Conservation (phyloP, 352 stramenopile genomes). For the Paralagenidium karlingii region DNA sequence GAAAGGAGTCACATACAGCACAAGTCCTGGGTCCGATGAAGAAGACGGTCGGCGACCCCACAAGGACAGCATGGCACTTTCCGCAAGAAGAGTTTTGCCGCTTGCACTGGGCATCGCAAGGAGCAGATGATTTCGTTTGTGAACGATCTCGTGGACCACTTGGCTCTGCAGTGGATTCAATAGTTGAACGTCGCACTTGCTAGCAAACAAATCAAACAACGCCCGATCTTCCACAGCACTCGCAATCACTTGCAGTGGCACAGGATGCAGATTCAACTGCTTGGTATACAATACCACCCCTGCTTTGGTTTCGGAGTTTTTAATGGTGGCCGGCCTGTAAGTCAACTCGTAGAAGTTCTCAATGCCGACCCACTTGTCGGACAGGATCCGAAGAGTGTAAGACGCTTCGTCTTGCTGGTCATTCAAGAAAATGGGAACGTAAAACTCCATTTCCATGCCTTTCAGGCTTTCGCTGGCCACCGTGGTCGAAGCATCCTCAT, state of each 20-base stretch:
- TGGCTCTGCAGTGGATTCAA: conserved; percentile 97
- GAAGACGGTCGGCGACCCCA: too few species aligned
- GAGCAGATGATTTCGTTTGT: conserved; percentile 92
- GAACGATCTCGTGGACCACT: conserved; percentile 95
- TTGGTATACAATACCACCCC: conserved; percentile 65
- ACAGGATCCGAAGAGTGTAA: conserved; percentile 93
- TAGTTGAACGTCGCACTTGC: conserved; percentile 75
- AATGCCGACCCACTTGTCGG: conserved; percentile 94
- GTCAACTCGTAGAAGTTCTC: conserved; percentile 79
- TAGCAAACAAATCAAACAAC: too few species aligned
- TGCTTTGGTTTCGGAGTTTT: conserved; percentile 20
- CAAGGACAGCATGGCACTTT: conserved; percentile 95
- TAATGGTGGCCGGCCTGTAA: conserved; percentile 28
- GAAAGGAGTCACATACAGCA: not conserved
- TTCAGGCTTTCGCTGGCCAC: conserved; percentile 17
- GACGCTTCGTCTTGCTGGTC: conserved; percentile 62
- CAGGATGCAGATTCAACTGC: conserved; percentile 90
- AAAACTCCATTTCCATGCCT: conserved; percentile 87
- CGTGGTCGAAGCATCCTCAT: conserved; percentile 1
- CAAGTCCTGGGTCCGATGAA: too few species aligned
- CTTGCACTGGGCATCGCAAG: conserved; percentile 94
- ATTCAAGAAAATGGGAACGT: conserved; percentile 92
- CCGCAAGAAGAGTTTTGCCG: conserved; percentile 95
- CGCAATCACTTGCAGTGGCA: too few species aligned
- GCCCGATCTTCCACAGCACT: too few species aligned